Base-by-base conservation (phyloP, 2,329 filamentous ascomycete genomes). In the Aureobasidium sp. region DNA sequence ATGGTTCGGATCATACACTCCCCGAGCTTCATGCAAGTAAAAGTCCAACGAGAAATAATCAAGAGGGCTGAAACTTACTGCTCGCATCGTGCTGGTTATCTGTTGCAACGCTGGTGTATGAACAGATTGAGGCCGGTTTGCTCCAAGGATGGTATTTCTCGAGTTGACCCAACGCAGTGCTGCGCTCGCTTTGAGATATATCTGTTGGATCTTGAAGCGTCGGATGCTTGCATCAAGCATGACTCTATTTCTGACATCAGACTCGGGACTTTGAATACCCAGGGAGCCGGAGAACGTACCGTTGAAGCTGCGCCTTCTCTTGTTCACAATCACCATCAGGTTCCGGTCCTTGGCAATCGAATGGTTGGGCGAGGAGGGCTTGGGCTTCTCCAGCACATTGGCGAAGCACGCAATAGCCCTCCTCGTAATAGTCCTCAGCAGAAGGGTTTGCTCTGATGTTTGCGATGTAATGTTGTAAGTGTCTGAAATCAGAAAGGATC, bases 401-500 rank as follows among this genome's bases (percentile, higher is more conserved):
- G 60, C 81, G 77, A 42, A 86, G 74, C 27, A 85, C 71, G 27
- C 76, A 75, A 67, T 82, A 85, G 60, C 83, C 84, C 64, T 84
- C 79, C 62, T 83, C 79, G 65, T 81, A 78, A 69, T 79, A 79
- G 64, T 84, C 81, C 57, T 82, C 80, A 42, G 78, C 73, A 4
- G 78, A 75, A 31, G 79, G 76, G 21, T 76, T 75, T 29, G 77
- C 74, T 61, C 78, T 77, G 61, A 83, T 77, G 62, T 82, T 76
- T 31, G 78, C 76, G 60, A 86, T 81, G 68, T 84, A 82, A 63
- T 80, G 71, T 64, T 85, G 80, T 4, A 85, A 73, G 60, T 81
- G 83, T 57, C 83, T 81, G 69, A 83, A 86, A 73, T 86, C 84
- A 64, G 79, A 79, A 74, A 86, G 83, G 68, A 86, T 79, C 71